These are phyloP conservation scores for Helenozyma rhizophorensis DNA, from an alignment of 805 yeast species.

Conservation along the genomic window DNA sequence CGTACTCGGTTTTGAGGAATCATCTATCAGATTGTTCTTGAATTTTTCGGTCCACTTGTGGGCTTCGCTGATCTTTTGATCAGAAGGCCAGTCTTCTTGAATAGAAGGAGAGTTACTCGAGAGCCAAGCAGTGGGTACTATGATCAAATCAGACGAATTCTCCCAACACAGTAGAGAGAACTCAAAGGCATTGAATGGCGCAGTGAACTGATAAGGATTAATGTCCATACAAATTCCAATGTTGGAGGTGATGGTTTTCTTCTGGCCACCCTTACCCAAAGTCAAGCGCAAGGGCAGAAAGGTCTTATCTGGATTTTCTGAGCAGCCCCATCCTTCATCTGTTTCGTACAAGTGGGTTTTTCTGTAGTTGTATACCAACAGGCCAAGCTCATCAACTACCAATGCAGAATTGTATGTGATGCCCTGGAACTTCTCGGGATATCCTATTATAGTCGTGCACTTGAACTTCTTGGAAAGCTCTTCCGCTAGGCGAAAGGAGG, in stretches of 20 bases:
- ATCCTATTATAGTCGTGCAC: slow-evolving; percentile 76
- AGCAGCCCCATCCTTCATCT: slow-evolving; percentile 77
- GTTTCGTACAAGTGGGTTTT: slow-evolving; percentile 75
- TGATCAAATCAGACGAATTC: slow-evolving; percentile 48
- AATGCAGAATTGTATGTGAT: slow-evolving; percentile 67
- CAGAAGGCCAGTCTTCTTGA: slow-evolving; percentile 13
- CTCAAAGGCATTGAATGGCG: slow-evolving; percentile 74
- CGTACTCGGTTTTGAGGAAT: slow-evolving; percentile 9
- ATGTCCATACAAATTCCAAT: slow-evolving; percentile 94
- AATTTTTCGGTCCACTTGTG: slow-evolving; percentile 2
- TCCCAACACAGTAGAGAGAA: slow-evolving; percentile 52
- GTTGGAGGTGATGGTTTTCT: slow-evolving; percentile 30
- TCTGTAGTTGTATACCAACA: slow-evolving; percentile 59
- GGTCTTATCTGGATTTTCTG: slow-evolving; percentile 54
- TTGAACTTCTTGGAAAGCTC: slow-evolving; percentile 43
- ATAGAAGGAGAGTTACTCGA: slow-evolving; percentile 45
- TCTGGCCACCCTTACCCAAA: slow-evolving; percentile 18
- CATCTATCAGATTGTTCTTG: slow-evolving; percentile 1
- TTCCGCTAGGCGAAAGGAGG: slow-evolving; percentile 53
- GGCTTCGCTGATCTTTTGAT: slow-evolving; percentile 12
- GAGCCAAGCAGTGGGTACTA: slow-evolving; percentile 90
- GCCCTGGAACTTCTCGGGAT: slow-evolving; percentile 56
- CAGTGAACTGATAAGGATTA: slow-evolving; percentile 78
- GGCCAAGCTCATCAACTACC: slow-evolving; percentile 57
- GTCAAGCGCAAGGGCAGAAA: slow-evolving; percentile 49